Evolutionary conservation across 129 eudicot genomes (phyloP).

Genomic region (Helichrysum umbraculigerum): DNA sequence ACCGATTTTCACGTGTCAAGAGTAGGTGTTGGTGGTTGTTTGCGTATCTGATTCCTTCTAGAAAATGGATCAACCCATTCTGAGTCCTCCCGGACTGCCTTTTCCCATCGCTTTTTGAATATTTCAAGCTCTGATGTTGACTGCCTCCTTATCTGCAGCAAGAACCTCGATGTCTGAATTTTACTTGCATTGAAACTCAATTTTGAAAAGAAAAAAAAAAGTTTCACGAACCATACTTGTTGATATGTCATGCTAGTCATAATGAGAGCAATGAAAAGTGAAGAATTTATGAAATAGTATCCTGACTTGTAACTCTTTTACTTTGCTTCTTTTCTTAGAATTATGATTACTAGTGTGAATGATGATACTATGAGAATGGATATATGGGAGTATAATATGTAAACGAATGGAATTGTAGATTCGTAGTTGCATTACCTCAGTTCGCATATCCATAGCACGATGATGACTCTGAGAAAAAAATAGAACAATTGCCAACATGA

Average conservation of each 20-base stretch:
- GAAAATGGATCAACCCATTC: constrained; percentile 63
- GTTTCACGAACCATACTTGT: not conserved
- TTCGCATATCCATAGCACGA: constrained; percentile 47
- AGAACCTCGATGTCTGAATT: not conserved
- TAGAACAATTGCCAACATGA: constrained; percentile 15
- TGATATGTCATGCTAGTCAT: not conserved
- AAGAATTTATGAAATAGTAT: not conserved
- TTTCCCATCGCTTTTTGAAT: constrained; percentile 80
- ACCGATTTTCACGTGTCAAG: constrained; percentile 3
- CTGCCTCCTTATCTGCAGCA: constrained; percentile 72
- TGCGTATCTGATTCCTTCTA: constrained; percentile 12
- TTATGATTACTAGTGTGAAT: not conserved
- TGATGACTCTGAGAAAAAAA: constrained; percentile 50
- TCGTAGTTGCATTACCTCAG: constrained; percentile 52
- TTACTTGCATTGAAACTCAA: not conserved
- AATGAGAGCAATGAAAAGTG: not conserved
- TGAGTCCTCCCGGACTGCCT: constrained; percentile 58
- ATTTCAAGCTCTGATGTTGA: constrained; percentile 66
- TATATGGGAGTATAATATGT: not conserved
- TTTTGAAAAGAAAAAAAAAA: not conserved
- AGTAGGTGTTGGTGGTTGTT: constrained; percentile 24
- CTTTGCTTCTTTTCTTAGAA: not conserved
- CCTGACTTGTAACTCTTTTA: not conserved
- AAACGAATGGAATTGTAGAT: not conserved
- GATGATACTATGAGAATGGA: constrained; percentile 1